Conservation (phyloP, 177 flowering plant species). For the Vitis hybrid region DNA sequence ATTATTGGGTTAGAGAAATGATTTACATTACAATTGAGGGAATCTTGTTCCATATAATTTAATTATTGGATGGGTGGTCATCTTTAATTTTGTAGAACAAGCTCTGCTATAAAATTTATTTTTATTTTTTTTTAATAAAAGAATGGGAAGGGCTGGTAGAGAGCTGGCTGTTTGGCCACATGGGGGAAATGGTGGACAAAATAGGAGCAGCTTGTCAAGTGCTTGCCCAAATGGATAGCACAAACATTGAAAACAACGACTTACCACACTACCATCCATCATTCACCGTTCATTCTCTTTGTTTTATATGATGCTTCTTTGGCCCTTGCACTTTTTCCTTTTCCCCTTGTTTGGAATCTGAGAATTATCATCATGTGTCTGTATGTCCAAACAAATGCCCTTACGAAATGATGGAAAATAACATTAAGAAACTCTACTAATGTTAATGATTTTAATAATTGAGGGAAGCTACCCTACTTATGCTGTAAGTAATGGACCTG, state of each 20-base stretch:
- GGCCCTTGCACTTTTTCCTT: slow-evolving; percentile 21
- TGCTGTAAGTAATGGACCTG: not conserved
- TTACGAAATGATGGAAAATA: not conserved
- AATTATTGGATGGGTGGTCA: no score
- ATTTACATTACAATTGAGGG: no score
- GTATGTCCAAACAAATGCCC: not conserved
- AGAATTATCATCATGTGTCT: no score
- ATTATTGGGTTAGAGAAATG: no score
- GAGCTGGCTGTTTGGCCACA: not conserved
- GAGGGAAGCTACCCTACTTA: not conserved
- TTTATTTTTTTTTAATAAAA: no score
- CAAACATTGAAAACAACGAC: no score
- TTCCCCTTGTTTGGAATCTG: slow-evolving; percentile 13
- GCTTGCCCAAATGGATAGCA: not conserved
- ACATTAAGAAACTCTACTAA: not conserved
- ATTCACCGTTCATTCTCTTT: slow-evolving; percentile 12
- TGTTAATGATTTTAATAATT: not conserved
- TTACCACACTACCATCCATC: no score
- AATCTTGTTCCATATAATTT: no score
- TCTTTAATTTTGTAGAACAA: no score
- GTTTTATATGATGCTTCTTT: slow-evolving; percentile 20
- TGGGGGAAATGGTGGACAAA: not conserved
- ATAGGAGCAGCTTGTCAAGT: not conserved
- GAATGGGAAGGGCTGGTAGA: not conserved
- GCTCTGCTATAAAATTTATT: no score